Evolutionary conservation across 2,329 filamentous ascomycete genomes (phyloP).

Genomic region (Juglanconis juglandina): DNA sequence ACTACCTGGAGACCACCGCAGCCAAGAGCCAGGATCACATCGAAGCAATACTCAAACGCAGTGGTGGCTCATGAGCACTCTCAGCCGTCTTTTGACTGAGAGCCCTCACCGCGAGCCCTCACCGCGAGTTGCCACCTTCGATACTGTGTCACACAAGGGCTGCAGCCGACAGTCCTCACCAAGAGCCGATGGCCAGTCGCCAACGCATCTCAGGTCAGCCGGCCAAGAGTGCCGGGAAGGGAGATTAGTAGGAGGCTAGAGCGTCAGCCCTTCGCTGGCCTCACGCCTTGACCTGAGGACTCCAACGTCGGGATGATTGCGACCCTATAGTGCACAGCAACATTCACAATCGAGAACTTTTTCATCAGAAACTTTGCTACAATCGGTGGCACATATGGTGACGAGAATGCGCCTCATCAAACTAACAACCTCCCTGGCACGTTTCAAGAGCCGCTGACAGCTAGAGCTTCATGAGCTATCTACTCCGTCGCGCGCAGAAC

Average conservation of each 20-base stretch:
- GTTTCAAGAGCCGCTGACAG: not conserved
- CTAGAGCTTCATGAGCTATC: not conserved
- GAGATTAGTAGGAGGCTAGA: not conserved
- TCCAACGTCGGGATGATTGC: not conserved
- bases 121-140: not conserved
- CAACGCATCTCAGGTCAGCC: not conserved
- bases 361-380: not conserved
- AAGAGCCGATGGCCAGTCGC: not conserved
- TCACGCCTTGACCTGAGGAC: not conserved
- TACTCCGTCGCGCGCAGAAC: not conserved
- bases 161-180: not conserved
- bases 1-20: constrained; percentile 91
- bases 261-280: not conserved
- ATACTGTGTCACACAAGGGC: not conserved
- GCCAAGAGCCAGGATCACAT: constrained; percentile 92
- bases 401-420: not conserved
- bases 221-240: not conserved
- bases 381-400: not conserved
- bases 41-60: constrained; percentile 74
- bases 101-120: constrained; percentile 1
- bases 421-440: not conserved
- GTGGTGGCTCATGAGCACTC: constrained; percentile 28
- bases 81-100: not conserved
- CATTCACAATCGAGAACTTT: not conserved
- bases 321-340: not conserved